These are phyloP conservation scores for Jamesozyma lodderae DNA, from an alignment of 805 yeast species.

Conservation along the genomic window DNA sequence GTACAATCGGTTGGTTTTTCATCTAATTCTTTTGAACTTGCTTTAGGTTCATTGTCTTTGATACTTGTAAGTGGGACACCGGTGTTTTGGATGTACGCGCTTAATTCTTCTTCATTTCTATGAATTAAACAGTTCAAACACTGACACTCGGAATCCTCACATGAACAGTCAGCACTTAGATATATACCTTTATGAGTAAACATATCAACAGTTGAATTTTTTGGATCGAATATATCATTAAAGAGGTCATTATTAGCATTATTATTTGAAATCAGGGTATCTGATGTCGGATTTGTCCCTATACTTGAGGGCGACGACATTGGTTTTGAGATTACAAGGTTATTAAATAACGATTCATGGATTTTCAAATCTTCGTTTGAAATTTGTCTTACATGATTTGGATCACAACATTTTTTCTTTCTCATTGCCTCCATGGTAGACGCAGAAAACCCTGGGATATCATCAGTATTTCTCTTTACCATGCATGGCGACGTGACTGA, in stretches of 20 bases:
- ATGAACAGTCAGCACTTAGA: slow-evolving; percentile 28
- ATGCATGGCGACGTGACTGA: no score
- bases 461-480: no score
- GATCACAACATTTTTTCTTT: slow-evolving; percentile 7
- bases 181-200: slow-evolving; percentile 28
- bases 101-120: slow-evolving; percentile 29
- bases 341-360: not conserved
- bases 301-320: not conserved
- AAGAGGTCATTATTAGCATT: not conserved
- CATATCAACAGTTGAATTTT: slow-evolving; percentile 21
- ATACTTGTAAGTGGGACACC: slow-evolving; percentile 25
- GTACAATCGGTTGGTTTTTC: slow-evolving; percentile 6
- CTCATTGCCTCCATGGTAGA: not conserved
- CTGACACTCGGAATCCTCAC: slow-evolving; percentile 25
- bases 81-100: slow-evolving; percentile 22
- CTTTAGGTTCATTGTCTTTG: slow-evolving; percentile 2
- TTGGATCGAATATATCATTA: slow-evolving; percentile 7
- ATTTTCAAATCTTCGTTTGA: not conserved
- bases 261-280: not conserved
- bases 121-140: slow-evolving; percentile 30
- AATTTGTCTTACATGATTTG: slow-evolving; percentile 3
- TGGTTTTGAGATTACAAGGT: not conserved
- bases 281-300: not conserved
- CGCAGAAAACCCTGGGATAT: no score
- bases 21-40: not conserved